These are phyloP conservation scores for Lichtheimia hyalospora DNA, from an alignment of 371 early-diverging fungal genomes.

Conservation along the genomic window DNA sequence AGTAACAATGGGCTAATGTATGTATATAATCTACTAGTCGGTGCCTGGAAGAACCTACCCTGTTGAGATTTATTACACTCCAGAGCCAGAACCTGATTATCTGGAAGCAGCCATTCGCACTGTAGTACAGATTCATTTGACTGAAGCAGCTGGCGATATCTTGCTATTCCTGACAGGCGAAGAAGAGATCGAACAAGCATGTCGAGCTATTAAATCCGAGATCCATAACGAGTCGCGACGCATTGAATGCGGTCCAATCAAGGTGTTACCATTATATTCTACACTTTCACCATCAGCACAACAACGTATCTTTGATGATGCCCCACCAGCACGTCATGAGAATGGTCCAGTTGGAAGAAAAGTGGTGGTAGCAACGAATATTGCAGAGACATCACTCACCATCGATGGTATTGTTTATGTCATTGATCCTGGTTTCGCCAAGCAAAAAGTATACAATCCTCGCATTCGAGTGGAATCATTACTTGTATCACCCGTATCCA, in stretches of 20 bases:
- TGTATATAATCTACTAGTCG: slow-evolving; percentile 17
- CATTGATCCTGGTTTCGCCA: slow-evolving; percentile 97
- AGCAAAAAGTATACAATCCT: slow-evolving; percentile 97
- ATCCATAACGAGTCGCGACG: slow-evolving; percentile 59
- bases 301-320: slow-evolving; percentile 86
- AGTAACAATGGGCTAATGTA: too few species aligned
- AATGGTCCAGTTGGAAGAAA: slow-evolving; percentile 89
- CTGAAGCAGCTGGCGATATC: slow-evolving; percentile 86
- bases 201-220: slow-evolving; percentile 68
- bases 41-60: slow-evolving; percentile 91
- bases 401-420: slow-evolving; percentile 99
- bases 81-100: slow-evolving; percentile 86
- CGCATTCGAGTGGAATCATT: slow-evolving; percentile 84
- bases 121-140: slow-evolving; percentile 78
- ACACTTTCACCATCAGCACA: slow-evolving; percentile 90
- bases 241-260: slow-evolving; percentile 67
- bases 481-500: slow-evolving; percentile 75
- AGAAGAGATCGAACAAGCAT: slow-evolving; percentile 92
- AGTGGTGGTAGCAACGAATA: slow-evolving; percentile 95
- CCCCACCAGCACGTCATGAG: slow-evolving; percentile 74
- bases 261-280: slow-evolving; percentile 88
- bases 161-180: slow-evolving; percentile 92
- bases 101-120: slow-evolving; percentile 85
- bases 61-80: slow-evolving; percentile 88
- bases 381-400: slow-evolving; percentile 98